Evolutionary conservation across 2,329 filamentous ascomycete genomes (phyloP), one percentile per base, ranked within the genome.

Genomic region (Aschersonia sp.): DNA sequence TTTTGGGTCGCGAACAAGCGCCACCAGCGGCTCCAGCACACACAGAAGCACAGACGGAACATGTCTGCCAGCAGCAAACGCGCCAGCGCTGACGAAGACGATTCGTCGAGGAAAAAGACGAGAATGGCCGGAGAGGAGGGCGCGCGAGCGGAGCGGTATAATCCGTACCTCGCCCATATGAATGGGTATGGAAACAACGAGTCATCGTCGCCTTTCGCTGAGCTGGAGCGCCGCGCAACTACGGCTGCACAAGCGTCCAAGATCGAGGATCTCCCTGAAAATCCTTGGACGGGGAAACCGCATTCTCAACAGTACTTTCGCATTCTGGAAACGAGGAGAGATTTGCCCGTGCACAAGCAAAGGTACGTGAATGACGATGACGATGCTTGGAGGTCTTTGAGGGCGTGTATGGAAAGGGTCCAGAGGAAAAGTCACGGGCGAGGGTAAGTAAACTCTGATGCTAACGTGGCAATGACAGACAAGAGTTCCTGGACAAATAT

Each of bases 91-190:
- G 70, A 73, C 50, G 56, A 59, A 44, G 68, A 71, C 45, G 66
- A 66, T 30, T 47, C 58, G 44, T 64, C 56, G 32, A 62, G 65
- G 51, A 71, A 71, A 55, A 74, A 71, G 61, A 59, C 62, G 41
- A 66, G 64, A 52, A 70, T 64, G 56, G 59, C 59, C 35, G 61
- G 58, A 47, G 55, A 59, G 22, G 22, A 22, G 22, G 22, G 22
- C 22, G 22, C 22, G 22, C 22, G 22, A 22, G 22, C 22, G 22
- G 22, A 22, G 14, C 65, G 64, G 52, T 62, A 76, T 61, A 97
- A 97, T 63, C 87, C 86, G 1, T 97, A 98, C 70, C 79, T 98
- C 52, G 86, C 88, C 48, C 92, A 98, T 66, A 84, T 84, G 79
- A 81, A 64, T 55, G 64, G 56, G 48, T 59, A 67, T 55, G 35